Conservation (phyloP, 2,329 filamentous ascomycete species). For the Venturia nashicola region DNA sequence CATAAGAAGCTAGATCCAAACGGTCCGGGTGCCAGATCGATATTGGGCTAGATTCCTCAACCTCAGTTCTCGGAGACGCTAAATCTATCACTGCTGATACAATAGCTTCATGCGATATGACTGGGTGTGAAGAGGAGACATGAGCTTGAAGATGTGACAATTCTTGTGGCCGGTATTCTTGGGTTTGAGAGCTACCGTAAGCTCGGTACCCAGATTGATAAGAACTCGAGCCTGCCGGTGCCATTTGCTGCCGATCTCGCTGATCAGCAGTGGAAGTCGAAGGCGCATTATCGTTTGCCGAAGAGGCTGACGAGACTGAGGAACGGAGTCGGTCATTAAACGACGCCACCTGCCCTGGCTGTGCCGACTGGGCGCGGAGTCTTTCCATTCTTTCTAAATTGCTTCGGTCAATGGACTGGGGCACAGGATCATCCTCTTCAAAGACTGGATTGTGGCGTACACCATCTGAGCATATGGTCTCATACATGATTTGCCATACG, state of each 20-base stretch:
- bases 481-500: slow-evolving; percentile 10
- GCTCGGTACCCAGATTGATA: not conserved
- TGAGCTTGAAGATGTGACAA: not conserved
- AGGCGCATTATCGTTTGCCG: slow-evolving; percentile 8
- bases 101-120: not conserved
- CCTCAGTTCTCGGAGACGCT: not conserved
- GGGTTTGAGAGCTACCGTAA: not conserved
- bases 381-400: slow-evolving; percentile 2
- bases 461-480: slow-evolving; percentile 5
- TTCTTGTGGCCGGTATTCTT: not conserved
- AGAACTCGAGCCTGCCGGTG: not conserved
- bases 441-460: slow-evolving; percentile 6
- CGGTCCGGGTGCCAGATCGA: not conserved
- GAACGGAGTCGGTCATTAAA: not conserved
- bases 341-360: slow-evolving; percentile 4
- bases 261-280: not conserved
- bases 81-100: not conserved
- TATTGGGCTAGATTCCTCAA: not conserved
- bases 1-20: not conserved
- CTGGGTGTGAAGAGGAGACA: not conserved
- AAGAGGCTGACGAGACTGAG: not conserved
- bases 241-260: not conserved
- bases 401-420: not conserved
- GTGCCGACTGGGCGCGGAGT: not conserved
- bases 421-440: slow-evolving; percentile 1